These are phyloP conservation scores for Pleurotus tuber-regium DNA, from an alignment of 768 basidiomycete species.

Conservation along the genomic window DNA sequence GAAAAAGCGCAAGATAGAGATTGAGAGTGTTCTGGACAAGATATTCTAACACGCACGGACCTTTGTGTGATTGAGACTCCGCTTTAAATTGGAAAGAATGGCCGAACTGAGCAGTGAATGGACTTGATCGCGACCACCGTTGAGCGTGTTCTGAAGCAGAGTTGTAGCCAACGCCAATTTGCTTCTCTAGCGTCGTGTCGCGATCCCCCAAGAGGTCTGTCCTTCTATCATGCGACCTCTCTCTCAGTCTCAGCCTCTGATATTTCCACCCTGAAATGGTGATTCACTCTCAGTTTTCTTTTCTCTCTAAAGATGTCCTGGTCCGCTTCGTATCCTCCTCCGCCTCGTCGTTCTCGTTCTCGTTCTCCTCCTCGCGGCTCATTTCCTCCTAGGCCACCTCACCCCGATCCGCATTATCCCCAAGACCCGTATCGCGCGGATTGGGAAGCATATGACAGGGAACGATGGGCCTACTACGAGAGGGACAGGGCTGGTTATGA, in stretches of 20 bases:
- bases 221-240: slow-evolving; percentile 86
- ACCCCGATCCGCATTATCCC: slow-evolving; percentile 55
- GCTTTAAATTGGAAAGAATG: slow-evolving; percentile 32
- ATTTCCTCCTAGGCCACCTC: slow-evolving; percentile 52
- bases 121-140: slow-evolving; percentile 63
- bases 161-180: slow-evolving; percentile 44
- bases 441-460: slow-evolving; percentile 75
- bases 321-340: slow-evolving; percentile 72
- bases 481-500: slow-evolving; percentile 70
- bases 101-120: slow-evolving; percentile 18
- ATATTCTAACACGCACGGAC: slow-evolving; percentile 50
- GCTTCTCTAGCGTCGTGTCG: slow-evolving; percentile 36
- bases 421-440: slow-evolving; percentile 59
- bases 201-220: slow-evolving; percentile 87
- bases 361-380: slow-evolving; percentile 70
- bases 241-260: slow-evolving; percentile 69
- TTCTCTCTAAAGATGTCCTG: slow-evolving; percentile 74
- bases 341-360: slow-evolving; percentile 77
- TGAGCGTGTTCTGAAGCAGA: slow-evolving; percentile 38
- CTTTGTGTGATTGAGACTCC: slow-evolving; percentile 34
- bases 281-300: slow-evolving; percentile 54
- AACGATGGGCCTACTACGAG: slow-evolving; percentile 66
- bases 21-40: slow-evolving; percentile 46
- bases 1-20: too few species aligned
- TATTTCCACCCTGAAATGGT: slow-evolving; percentile 55